These are phyloP conservation scores for Tricladium varicosporioides DNA, from an alignment of 2,329 filamentous ascomycete genomes.

Conservation along the genomic window DNA sequence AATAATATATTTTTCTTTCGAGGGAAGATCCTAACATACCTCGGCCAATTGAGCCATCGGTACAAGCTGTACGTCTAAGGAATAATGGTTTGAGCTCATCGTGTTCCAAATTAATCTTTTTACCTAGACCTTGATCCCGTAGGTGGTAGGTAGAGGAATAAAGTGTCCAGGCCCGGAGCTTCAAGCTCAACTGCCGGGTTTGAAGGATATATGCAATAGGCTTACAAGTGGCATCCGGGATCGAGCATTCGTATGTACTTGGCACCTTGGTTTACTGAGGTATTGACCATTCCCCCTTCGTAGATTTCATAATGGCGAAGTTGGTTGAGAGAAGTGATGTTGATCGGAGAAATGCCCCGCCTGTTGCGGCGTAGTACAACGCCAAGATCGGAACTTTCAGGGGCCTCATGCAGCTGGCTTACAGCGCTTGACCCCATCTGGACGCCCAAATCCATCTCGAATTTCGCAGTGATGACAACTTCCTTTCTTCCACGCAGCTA, in stretches of 20 bases:
- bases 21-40: constrained; percentile 1
- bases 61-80: constrained; percentile 1
- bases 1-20: neutral
- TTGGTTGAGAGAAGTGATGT: too few species aligned
- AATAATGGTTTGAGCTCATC: neutral
- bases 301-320: too few species aligned
- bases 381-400: neutral
- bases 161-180: too few species aligned
- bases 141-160: neutral
- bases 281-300: too few species aligned
- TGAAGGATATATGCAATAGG: too few species aligned
- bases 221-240: too few species aligned
- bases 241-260: too few species aligned
- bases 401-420: constrained; percentile 19
- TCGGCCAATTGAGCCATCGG: constrained; percentile 15
- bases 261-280: too few species aligned
- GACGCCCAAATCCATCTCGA: neutral
- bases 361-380: too few species aligned
- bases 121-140: neutral
- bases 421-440: constrained; percentile 2
- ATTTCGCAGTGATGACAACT: neutral
- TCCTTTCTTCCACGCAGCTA: neutral
- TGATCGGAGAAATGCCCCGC: too few species aligned
- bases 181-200: too few species aligned
- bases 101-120: neutral